Percentiles rank a stretch among this genome's conserved stretches.
Evolutionary conservation across 352 stramenopile genomes (phyloP).

Genomic region (Pythium apleroticum): DNA sequence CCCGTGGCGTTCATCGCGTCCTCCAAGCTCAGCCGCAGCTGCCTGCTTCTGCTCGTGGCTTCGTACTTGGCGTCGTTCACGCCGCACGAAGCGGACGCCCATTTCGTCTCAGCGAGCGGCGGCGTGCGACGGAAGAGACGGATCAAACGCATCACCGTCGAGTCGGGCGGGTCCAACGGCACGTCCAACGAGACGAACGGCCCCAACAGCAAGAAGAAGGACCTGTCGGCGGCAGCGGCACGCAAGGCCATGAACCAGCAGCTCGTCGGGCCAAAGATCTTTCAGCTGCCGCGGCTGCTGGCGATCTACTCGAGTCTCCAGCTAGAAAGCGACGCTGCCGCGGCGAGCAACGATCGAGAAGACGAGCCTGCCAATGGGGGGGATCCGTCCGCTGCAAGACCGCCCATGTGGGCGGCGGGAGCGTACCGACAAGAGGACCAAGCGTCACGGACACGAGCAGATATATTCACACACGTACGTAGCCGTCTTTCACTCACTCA

Average conservation of each 20-base stretch:
- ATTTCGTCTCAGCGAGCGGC: conserved; percentile 68
- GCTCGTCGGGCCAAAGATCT: conserved; percentile 72
- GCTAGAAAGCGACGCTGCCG: conserved; percentile 31
- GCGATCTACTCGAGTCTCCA: conserved; percentile 79
- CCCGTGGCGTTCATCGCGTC: conserved; percentile 51
- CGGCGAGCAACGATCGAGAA: neutral
- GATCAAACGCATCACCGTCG: conserved; percentile 28
- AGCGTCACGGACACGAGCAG: conserved; percentile 41
- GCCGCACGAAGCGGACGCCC: conserved; percentile 66
- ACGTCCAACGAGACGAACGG: neutral
- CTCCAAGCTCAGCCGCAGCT: conserved; percentile 61
- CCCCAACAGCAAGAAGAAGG: conserved; percentile 6
- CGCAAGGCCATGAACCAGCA: conserved; percentile 34
- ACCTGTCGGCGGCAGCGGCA: conserved; percentile 25
- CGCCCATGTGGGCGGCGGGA: neutral
- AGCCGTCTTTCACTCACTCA: neutral
- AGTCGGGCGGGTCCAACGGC: conserved; percentile 14
- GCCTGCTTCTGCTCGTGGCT: conserved; percentile 69
- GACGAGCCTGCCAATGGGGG: neutral
- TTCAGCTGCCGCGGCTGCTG: conserved; percentile 66
- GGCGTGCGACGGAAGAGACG: conserved; percentile 54
- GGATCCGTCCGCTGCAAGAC: neutral
- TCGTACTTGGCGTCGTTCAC: conserved; percentile 81
- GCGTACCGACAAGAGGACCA: neutral
- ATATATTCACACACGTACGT: conserved; percentile 79